A percentile compares a stretch with the other conserved stretches of the same genome.
phyloP scores from a whole-genome alignment of 768 basidiomycete genomes.

The Kwoniella dejecticola region DNA sequence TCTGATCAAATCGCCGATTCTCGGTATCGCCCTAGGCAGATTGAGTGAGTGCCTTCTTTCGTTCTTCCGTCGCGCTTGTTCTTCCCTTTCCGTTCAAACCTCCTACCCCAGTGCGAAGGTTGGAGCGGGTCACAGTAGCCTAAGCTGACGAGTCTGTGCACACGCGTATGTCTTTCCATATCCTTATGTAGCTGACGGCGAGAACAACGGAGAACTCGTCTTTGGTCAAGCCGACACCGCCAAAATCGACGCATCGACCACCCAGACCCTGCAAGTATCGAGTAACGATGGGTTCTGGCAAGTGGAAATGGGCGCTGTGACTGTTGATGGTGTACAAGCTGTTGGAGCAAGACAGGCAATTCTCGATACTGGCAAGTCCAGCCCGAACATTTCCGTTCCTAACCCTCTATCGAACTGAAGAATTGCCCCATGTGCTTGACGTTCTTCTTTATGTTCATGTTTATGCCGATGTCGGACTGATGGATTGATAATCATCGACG shows the following conservation, averaged over 20 bases:
- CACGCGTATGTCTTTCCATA: too few species aligned
- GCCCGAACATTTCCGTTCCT: too few species aligned
- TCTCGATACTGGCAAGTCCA: conserved; percentile 68
- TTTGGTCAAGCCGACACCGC: conserved; percentile 73
- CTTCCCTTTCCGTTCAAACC: too few species aligned
- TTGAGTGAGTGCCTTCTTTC: conserved; percentile 49
- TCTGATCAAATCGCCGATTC: conserved; percentile 66
- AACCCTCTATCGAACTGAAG: too few species aligned
- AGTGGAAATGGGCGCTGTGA: conserved; percentile 64
- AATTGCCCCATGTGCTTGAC: too few species aligned
- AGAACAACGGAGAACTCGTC: conserved; percentile 67
- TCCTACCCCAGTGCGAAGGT: too few species aligned
- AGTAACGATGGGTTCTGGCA: conserved; percentile 68
- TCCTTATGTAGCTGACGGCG: conserved; percentile 30
- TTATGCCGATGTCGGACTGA: too few species aligned
- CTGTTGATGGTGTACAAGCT: conserved; percentile 61
- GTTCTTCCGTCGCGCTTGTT: too few species aligned
- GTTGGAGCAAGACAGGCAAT: conserved; percentile 69
- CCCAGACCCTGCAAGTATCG: conserved; percentile 25
- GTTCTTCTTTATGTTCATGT: too few species aligned
- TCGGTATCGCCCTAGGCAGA: conserved; percentile 79
- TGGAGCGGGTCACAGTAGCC: too few species aligned
- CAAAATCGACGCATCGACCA: conserved; percentile 68
- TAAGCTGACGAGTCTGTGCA: too few species aligned
- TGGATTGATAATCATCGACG: too few species aligned